A percentile compares a stretch with the other conserved stretches of the same genome.
Evolutionary conservation across 78 protist species (phyloP).

Genomic region (slime mould (Dictyostelium discoideum)): DNA sequence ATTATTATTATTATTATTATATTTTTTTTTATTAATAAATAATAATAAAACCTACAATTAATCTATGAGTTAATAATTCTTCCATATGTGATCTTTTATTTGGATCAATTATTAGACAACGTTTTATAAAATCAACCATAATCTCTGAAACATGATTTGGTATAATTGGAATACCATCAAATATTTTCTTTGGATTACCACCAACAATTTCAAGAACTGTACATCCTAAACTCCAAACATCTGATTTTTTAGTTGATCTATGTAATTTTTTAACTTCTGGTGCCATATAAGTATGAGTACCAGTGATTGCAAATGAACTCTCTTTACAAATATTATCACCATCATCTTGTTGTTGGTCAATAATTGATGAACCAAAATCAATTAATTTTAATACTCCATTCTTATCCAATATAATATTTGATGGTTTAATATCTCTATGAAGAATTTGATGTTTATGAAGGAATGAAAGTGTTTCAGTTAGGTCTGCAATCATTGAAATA

Average conservation of each 20-base stretch:
- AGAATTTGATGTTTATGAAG: slow-evolving; percentile 85
- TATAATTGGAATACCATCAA: neutral
- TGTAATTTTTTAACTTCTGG: slow-evolving; percentile 28
- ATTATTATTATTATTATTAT: too few species aligned
- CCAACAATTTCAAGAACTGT: slow-evolving; percentile 80
- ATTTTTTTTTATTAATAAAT: too few species aligned
- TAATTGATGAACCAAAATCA: slow-evolving; percentile 80
- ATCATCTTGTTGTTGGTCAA: neutral
- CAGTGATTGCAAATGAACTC: slow-evolving; percentile 35
- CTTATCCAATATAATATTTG: slow-evolving; percentile 71
- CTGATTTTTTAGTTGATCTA: slow-evolving; percentile 52
- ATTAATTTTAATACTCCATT: slow-evolving; percentile 78
- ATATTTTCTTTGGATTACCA: slow-evolving; percentile 18
- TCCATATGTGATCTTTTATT: neutral
- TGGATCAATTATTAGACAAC: neutral
- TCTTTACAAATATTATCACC: neutral
- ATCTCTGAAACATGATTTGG: neutral
- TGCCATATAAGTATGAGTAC: slow-evolving; percentile 92
- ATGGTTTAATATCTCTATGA: slow-evolving; percentile 93
- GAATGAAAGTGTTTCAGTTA: slow-evolving; percentile 61
- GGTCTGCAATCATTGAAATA: neutral
- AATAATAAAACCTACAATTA: neutral
- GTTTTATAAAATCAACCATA: neutral
- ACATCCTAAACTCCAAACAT: slow-evolving; percentile 84
- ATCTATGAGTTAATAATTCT: neutral